A percentile compares a stretch with the other conserved stretches of the same genome.
phyloP scores from a whole-genome alignment of 208 protist genomes.

The Leishmania amazonensis region DNA sequence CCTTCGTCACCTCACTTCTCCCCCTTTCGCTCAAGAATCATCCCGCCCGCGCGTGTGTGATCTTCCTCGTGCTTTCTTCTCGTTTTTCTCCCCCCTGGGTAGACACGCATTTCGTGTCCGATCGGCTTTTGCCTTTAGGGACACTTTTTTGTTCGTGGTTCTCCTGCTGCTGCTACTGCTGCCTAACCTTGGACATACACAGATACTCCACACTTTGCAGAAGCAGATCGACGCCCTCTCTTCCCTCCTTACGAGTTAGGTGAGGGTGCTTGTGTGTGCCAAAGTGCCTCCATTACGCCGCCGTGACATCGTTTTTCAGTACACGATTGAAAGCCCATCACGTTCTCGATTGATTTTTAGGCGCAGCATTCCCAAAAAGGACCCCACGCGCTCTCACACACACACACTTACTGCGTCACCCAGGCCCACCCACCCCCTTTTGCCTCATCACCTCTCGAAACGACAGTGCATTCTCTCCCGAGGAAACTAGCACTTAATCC shows the following conservation, averaged over 20 bases:
- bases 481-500: background rate
- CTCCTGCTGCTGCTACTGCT: no score
- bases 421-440: background rate
- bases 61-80: background rate
- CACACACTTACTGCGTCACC: background rate
- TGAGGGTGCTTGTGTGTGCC: background rate
- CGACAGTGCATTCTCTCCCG: background rate
- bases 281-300: background rate
- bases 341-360: background rate
- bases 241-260: background rate
- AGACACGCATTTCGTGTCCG: no score
- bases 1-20: background rate
- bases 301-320: background rate
- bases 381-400: background rate
- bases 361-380: background rate
- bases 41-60: background rate
- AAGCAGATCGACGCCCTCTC: background rate
- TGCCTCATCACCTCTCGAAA: background rate
- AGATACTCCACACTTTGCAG: background rate
- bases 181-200: background rate
- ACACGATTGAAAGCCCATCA: background rate
- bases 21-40: background rate
- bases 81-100: no score
- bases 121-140: no score
- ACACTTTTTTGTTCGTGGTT: no score